Percentiles rank a stretch among this genome's conserved stretches.
Evolutionary conservation across 306 rosid genomes (phyloP).

Genomic region (Vigna hirtella): DNA sequence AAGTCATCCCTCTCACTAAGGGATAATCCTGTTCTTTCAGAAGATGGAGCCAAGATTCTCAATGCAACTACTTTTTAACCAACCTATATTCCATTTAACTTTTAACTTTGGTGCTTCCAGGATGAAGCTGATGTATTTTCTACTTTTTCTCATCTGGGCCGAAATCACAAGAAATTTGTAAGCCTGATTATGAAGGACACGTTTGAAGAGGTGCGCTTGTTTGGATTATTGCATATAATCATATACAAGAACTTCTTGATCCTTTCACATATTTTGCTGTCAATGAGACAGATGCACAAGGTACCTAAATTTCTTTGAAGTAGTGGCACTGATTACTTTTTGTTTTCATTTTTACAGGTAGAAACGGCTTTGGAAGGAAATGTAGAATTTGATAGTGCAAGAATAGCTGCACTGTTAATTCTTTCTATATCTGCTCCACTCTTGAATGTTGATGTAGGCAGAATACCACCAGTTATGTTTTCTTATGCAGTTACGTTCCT

Average conservation of each 20-base stretch:
- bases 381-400: conserved; percentile 60
- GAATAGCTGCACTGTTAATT: conserved; percentile 67
- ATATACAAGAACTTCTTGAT: conserved; percentile 1
- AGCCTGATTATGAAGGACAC: conserved; percentile 52
- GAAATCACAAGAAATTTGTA: conserved; percentile 73
- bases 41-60: not conserved
- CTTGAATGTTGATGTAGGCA: conserved; percentile 48
- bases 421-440: conserved; percentile 76
- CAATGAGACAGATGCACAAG: conserved; percentile 30
- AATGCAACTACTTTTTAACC: conserved; percentile 10
- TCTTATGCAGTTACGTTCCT: conserved; percentile 78
- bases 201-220: conserved; percentile 65
- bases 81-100: conserved; percentile 34
- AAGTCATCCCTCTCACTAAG: not conserved
- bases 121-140: conserved; percentile 84
- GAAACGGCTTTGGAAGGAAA: conserved; percentile 69
- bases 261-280: not conserved
- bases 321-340: conserved; percentile 32
- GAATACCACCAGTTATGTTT: conserved; percentile 70
- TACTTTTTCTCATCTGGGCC: conserved; percentile 73
- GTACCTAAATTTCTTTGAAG: conserved; percentile 3
- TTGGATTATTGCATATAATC: conserved; percentile 35
- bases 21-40: not conserved
- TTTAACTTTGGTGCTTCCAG: conserved; percentile 51
- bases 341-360: conserved; percentile 56